Conservation (phyloP, 192 early-diverging fungal species). For the Rhizophagus sp. region DNA sequence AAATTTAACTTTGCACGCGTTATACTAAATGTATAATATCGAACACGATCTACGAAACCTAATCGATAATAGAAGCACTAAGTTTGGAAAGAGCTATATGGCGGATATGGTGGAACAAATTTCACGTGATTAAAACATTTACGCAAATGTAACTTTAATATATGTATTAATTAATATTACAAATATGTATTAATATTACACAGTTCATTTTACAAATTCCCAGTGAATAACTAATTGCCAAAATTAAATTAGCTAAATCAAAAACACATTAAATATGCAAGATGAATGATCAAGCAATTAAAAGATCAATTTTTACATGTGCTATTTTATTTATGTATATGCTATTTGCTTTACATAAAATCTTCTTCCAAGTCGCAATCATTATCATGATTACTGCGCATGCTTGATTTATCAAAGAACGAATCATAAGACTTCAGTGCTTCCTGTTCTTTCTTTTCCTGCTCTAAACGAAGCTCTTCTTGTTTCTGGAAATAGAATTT, state of each 20-base stretch:
- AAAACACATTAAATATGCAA: background rate
- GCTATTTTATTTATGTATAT: background rate
- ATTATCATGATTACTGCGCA: slow-evolving; percentile 56
- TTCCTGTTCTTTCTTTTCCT: slow-evolving; percentile 42
- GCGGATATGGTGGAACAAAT: background rate
- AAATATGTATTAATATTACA: too few relatives aligned
- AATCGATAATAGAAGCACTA: background rate
- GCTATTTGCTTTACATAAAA: slow-evolving; percentile 53
- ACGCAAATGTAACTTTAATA: too few relatives aligned
- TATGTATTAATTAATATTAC: too few relatives aligned
- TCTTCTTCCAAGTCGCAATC: slow-evolving; percentile 61
- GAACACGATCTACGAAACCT: background rate
- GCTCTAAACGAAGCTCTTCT: slow-evolving; percentile 39
- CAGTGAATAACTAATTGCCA: too few relatives aligned
- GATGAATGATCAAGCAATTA: too few relatives aligned
- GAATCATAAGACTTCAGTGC: slow-evolving; percentile 51
- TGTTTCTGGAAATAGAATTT: slow-evolving; percentile 37
- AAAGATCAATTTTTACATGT: too few relatives aligned
- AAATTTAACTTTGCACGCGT: background rate
- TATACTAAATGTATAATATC: background rate
- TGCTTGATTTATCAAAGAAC: slow-evolving; percentile 52
- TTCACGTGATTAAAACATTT: background rate
- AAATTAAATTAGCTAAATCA: too few relatives aligned
- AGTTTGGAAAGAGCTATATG: too few relatives aligned
- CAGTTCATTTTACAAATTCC: too few relatives aligned